A percentile compares a stretch with the other conserved stretches of the same genome.
Evolutionary conservation across 139 green algal species (phyloP).

Genomic region (Asterochloris erici): DNA sequence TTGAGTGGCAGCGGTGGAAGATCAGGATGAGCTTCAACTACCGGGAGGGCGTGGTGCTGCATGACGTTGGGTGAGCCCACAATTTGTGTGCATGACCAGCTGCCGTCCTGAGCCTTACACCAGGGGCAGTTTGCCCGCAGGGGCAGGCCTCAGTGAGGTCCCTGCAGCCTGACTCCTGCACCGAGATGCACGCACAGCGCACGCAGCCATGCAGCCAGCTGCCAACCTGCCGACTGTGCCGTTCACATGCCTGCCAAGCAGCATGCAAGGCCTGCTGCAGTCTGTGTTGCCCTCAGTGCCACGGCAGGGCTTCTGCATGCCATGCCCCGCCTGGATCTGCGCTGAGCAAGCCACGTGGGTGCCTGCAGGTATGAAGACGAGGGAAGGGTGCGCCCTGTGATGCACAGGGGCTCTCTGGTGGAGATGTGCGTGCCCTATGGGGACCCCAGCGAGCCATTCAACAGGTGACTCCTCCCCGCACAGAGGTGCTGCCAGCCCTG

Average conservation of each 20-base stretch:
- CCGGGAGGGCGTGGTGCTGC: constrained; percentile 86
- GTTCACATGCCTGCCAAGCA: too few relatives aligned
- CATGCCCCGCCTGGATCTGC: too few relatives aligned
- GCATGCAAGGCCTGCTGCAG: too few relatives aligned
- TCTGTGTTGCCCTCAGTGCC: too few relatives aligned
- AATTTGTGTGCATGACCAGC: not conserved
- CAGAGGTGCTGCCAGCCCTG: constrained; percentile 39
- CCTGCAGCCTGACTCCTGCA: too few relatives aligned
- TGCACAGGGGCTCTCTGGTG: constrained; percentile 72
- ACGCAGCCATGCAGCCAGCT: too few relatives aligned
- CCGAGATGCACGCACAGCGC: too few relatives aligned
- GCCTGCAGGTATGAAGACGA: constrained; percentile 50
- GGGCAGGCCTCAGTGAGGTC: too few relatives aligned
- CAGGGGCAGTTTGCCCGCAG: too few relatives aligned
- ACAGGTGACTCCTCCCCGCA: not conserved
- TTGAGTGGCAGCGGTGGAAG: constrained; percentile 84
- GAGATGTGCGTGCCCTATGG: constrained; percentile 85
- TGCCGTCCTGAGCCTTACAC: not conserved
- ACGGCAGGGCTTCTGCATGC: too few relatives aligned
- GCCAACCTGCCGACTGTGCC: too few relatives aligned
- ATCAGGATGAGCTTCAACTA: constrained; percentile 85
- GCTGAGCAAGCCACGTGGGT: not conserved
- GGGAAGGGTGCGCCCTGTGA: constrained; percentile 54
- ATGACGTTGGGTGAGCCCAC: constrained; percentile 44
- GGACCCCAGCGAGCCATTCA: constrained; percentile 7